Evolutionary conservation across 345 rosid genomes (phyloP).

Genomic region (Kernera saxatilis): DNA sequence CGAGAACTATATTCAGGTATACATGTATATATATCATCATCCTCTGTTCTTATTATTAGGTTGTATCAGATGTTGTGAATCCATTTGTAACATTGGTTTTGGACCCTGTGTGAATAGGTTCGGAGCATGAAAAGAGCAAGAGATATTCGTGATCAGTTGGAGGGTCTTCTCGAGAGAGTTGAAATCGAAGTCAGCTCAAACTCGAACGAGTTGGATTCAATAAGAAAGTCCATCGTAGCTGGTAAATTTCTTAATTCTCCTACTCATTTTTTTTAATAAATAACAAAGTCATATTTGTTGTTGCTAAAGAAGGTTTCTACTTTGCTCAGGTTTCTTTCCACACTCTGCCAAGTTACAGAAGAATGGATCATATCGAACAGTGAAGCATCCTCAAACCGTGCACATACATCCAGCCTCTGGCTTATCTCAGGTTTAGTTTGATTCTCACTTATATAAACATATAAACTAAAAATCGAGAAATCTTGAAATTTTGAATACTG

Average conservation of each 20-base stretch:
- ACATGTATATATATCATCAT: neutral
- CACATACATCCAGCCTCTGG: slow-evolving; percentile 82
- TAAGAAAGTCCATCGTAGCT: slow-evolving; percentile 69
- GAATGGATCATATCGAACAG: slow-evolving; percentile 73
- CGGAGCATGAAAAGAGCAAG: slow-evolving; percentile 93
- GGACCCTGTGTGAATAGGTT: slow-evolving; percentile 41
- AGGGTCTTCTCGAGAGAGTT: slow-evolving; percentile 80
- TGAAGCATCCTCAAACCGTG: slow-evolving; percentile 79
- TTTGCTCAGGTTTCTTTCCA: slow-evolving; percentile 62
- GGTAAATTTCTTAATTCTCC: slow-evolving; percentile 32
- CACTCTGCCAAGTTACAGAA: slow-evolving; percentile 68
- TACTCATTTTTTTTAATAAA: neutral
- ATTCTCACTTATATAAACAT: neutral
- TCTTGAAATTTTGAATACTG: neutral
- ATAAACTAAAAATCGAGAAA: neutral
- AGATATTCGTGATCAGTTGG: slow-evolving; percentile 78
- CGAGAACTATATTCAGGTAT: slow-evolving; percentile 88
- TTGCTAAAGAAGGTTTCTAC: neutral
- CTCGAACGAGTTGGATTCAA: slow-evolving; percentile 47
- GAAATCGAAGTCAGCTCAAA: slow-evolving; percentile 65
- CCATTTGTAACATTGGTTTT: neutral
- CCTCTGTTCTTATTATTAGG: neutral
- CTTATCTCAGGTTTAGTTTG: slow-evolving; percentile 55
- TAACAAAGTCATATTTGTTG: neutral
- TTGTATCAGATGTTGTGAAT: neutral